These are phyloP conservation scores for Ceriops tagal DNA, from an alignment of 345 rosid genomes.

Conservation along the genomic window DNA sequence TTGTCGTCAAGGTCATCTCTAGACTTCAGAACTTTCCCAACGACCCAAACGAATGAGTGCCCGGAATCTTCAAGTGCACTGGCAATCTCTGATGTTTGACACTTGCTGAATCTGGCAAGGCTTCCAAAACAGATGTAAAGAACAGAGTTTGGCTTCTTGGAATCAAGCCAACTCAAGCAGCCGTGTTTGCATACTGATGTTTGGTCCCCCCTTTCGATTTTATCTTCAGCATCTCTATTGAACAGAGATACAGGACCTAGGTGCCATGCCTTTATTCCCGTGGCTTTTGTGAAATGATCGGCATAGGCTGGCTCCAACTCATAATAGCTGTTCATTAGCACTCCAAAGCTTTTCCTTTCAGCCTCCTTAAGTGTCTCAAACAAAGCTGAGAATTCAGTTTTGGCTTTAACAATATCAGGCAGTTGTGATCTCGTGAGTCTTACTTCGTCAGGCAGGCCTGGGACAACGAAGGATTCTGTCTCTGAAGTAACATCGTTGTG, in stretches of 20 bases:
- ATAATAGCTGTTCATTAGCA: conserved; percentile 6
- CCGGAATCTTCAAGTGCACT: background rate
- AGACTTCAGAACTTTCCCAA: conserved; percentile 4
- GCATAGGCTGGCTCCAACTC: conserved; percentile 14
- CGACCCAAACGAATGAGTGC: conserved; percentile 4
- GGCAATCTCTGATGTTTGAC: background rate
- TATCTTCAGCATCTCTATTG: conserved; percentile 3
- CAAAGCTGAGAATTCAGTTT: background rate
- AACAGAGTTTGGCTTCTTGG: background rate
- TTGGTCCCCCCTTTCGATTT: background rate
- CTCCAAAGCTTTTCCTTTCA: background rate
- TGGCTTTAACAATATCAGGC: background rate
- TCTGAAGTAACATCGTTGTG: conserved; percentile 3
- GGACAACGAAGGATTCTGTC: conserved; percentile 5
- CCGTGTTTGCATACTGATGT: background rate
- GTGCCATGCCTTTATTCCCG: conserved; percentile 11
- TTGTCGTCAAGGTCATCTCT: background rate
- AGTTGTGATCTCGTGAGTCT: conserved; percentile 6
- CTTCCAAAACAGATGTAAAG: conserved; percentile 12
- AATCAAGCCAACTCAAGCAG: conserved; percentile 10
- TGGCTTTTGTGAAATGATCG: background rate
- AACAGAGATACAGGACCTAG: conserved; percentile 9
- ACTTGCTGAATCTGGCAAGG: background rate
- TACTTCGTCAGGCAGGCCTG: conserved; percentile 9
- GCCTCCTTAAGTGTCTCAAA: background rate